Evolutionary conservation across 805 yeast genomes (phyloP).

Genomic region (Scheffersomyces spartinae): DNA sequence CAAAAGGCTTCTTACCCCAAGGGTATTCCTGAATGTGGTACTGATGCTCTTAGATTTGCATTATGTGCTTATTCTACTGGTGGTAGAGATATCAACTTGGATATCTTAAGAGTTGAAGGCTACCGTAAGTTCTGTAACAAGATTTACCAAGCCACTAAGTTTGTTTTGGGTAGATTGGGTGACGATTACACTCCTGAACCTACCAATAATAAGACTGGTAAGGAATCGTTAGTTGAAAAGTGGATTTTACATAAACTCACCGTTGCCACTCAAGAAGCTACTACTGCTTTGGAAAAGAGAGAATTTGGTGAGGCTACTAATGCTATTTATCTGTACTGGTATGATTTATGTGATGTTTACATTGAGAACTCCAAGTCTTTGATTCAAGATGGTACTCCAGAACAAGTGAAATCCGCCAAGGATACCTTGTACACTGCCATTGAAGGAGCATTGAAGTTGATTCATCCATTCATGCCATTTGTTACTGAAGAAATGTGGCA

Average conservation of each 20-base stretch:
- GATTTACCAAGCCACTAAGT: slow-evolving; percentile 97
- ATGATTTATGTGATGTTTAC: slow-evolving; percentile 92
- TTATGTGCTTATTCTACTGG: slow-evolving; percentile 98
- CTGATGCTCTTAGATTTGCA: slow-evolving; percentile 96
- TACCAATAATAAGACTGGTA: slow-evolving; percentile 49
- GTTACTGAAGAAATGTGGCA: slow-evolving; percentile 99
- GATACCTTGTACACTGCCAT: slow-evolving; percentile 89
- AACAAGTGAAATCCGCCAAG: slow-evolving; percentile 79
- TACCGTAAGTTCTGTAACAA: slow-evolving; percentile 99
- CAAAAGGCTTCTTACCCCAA: slow-evolving; percentile 85
- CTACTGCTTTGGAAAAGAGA: slow-evolving; percentile 63
- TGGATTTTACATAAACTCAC: slow-evolving; percentile 91
- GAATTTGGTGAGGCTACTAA: slow-evolving; percentile 84
- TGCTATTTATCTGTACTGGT: slow-evolving; percentile 90
- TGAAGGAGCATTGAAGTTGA: slow-evolving; percentile 82
- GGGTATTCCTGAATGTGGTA: slow-evolving; percentile 99
- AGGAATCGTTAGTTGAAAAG: slow-evolving; percentile 85
- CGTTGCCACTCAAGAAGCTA: slow-evolving; percentile 51
- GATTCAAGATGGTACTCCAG: slow-evolving; percentile 82
- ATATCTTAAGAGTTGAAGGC: slow-evolving; percentile 93
- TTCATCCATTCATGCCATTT: slow-evolving; percentile 98
- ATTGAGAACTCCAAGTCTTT: slow-evolving; percentile 93
- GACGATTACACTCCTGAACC: slow-evolving; percentile 79
- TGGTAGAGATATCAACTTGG: slow-evolving; percentile 95
- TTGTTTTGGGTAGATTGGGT: slow-evolving; percentile 87